Percentiles rank a stretch among this genome's conserved stretches.
Evolutionary conservation across 768 basidiomycete genomes (phyloP).

Genomic region (Mycena metata): DNA sequence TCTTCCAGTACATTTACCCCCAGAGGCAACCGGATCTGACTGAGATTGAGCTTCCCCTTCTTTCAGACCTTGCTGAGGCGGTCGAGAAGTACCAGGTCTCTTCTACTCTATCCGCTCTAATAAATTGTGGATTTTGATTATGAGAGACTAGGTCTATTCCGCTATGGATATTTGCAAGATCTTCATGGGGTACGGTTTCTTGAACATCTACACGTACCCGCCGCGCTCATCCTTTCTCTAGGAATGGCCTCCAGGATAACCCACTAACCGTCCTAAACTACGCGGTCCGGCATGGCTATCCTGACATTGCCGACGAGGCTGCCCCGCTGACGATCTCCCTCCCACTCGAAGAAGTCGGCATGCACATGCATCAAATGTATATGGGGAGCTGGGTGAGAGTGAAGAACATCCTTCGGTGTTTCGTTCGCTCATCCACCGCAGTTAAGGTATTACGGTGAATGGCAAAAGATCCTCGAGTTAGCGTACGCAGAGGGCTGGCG

Average conservation of each 20-base stretch:
- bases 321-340: constrained; percentile 38
- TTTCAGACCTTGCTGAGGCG: constrained; percentile 40
- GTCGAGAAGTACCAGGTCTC: constrained; percentile 43
- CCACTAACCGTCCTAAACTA: constrained; percentile 39
- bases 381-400: constrained; percentile 35
- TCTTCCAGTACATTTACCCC: constrained; percentile 41
- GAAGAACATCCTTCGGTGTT: not conserved
- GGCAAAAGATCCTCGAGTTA: constrained; percentile 36
- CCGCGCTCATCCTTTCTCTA: not conserved
- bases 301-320: constrained; percentile 39
- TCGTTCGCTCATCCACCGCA: not conserved
- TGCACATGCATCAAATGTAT: constrained; percentile 36
- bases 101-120: too few relatives aligned
- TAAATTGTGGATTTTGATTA: too few relatives aligned
- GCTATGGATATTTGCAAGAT: constrained; percentile 39
- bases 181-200: constrained; percentile 38
- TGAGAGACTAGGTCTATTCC: too few relatives aligned
- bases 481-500: constrained; percentile 37
- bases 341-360: constrained; percentile 32
- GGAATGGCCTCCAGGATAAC: constrained; percentile 35
- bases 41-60: constrained; percentile 29
- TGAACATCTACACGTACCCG: not conserved
- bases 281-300: constrained; percentile 40
- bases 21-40: constrained; percentile 40
- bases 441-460: constrained; percentile 36